phyloP scores from a whole-genome alignment of 2,329 filamentous ascomycete genomes.

The Scleromitrula shiraiana region DNA sequence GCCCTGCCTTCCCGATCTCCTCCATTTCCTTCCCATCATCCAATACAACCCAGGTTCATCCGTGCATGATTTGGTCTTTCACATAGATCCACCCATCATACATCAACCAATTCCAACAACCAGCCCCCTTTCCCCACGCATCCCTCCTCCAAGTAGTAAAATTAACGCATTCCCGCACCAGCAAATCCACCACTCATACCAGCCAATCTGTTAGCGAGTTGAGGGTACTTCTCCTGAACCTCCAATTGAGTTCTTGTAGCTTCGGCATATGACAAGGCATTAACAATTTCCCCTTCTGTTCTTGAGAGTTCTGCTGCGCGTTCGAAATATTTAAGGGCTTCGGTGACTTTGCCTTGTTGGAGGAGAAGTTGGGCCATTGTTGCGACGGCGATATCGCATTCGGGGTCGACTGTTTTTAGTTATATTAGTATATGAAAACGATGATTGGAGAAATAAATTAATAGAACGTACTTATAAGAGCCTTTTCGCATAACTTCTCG shows the following conservation, averaged over 20 bases:
- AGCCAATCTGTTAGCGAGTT: conserved; percentile 65
- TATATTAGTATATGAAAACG: conserved; percentile 6
- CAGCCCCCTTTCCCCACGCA: background rate
- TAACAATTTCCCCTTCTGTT: conserved; percentile 92
- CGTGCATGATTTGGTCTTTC: too few relatives aligned
- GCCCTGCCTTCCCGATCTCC: too few relatives aligned
- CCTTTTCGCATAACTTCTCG: conserved; percentile 94
- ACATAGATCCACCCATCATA: background rate
- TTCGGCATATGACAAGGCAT: conserved; percentile 93
- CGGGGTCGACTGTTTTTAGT: conserved; percentile 68
- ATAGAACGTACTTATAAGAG: conserved; percentile 76
- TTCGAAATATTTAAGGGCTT: conserved; percentile 95
- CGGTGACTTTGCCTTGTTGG: conserved; percentile 93
- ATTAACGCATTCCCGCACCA: conserved; percentile 23
- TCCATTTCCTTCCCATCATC: too few relatives aligned
- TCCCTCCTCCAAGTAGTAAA: background rate
- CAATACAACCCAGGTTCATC: too few relatives aligned
- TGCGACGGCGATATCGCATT: conserved; percentile 96
- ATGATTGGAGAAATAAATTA: background rate
- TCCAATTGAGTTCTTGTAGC: conserved; percentile 93
- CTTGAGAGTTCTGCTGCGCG: conserved; percentile 87
- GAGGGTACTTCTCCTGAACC: conserved; percentile 79
- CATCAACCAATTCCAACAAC: background rate
- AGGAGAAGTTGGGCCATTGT: conserved; percentile 97
- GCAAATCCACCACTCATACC: conserved; percentile 41